Percentiles rank a stretch among this genome's conserved stretches.
Conservation (phyloP, 768 basidiomycete species). For the Podaxis mareebaensis region DNA sequence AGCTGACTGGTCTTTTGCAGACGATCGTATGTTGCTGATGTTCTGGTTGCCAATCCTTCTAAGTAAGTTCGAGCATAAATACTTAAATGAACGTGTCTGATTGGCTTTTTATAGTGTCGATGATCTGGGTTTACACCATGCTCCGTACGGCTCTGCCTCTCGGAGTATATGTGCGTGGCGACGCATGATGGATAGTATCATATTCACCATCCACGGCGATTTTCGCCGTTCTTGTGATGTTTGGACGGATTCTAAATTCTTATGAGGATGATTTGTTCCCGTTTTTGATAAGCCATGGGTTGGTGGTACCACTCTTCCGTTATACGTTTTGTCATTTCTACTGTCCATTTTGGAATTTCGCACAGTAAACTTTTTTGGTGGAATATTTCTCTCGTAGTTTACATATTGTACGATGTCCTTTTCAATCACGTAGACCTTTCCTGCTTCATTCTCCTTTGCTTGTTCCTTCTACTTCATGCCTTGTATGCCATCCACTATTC, state of each 20-base stretch:
- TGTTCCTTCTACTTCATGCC: neutral
- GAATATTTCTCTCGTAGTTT: neutral
- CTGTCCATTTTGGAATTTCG: neutral
- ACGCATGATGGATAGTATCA: slow-evolving; percentile 26
- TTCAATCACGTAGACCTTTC: neutral
- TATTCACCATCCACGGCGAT: neutral
- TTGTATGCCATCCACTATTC: neutral
- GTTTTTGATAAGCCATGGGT: neutral
- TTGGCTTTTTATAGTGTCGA: slow-evolving; percentile 44
- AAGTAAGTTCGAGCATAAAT: slow-evolving; percentile 46
- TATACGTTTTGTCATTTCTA: neutral
- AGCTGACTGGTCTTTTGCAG: slow-evolving; percentile 35
- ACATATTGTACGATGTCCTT: neutral
- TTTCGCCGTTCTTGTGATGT: slow-evolving; percentile 12
- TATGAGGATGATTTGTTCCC: neutral
- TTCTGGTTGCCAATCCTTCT: slow-evolving; percentile 89
- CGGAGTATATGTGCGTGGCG: slow-evolving; percentile 40
- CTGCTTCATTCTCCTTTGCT: neutral
- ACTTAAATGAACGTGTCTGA: neutral
- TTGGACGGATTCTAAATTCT: slow-evolving; percentile 7
- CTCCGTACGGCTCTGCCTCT: slow-evolving; percentile 49
- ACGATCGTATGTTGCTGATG: slow-evolving; percentile 80
- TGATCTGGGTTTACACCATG: slow-evolving; percentile 57
- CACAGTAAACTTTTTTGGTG: neutral
- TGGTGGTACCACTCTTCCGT: neutral